Percentiles rank a stretch among this genome's conserved stretches.
Conservation (phyloP, 2,329 filamentous ascomycete genomes). For the Xylariaceae sp. region DNA sequence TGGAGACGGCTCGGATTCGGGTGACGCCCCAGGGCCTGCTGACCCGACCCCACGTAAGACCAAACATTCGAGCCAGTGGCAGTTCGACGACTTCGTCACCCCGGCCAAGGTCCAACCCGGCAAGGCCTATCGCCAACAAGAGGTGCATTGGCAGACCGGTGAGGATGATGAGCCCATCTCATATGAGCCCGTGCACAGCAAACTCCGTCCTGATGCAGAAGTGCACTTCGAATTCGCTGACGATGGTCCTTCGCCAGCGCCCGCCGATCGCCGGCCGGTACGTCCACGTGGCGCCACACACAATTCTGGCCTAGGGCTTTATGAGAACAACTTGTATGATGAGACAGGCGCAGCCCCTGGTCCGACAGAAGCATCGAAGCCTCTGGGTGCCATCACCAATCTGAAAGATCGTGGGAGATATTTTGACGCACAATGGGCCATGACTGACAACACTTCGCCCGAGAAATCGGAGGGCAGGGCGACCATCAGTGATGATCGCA, state of each 20-base stretch:
- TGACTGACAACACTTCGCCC: slow-evolving; percentile 64
- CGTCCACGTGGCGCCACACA: slow-evolving; percentile 53
- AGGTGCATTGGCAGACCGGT: slow-evolving; percentile 75
- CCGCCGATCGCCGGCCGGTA: slow-evolving; percentile 42
- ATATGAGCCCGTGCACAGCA: slow-evolving; percentile 55
- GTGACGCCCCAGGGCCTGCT: slow-evolving; percentile 43
- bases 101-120: slow-evolving; percentile 66
- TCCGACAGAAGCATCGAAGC: slow-evolving; percentile 35
- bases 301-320: slow-evolving; percentile 68
- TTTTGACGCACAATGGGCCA: slow-evolving; percentile 73
- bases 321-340: slow-evolving; percentile 71
- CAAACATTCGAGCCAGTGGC: slow-evolving; percentile 75
- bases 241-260: slow-evolving; percentile 54
- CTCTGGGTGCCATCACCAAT: slow-evolving; percentile 68
- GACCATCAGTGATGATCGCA: slow-evolving; percentile 53
- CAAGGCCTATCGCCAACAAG: slow-evolving; percentile 59
- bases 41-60: slow-evolving; percentile 43
- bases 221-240: slow-evolving; percentile 82
- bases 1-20: slow-evolving; percentile 57
- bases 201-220: slow-evolving; percentile 74
- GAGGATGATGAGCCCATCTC: slow-evolving; percentile 62
- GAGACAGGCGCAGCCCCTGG: slow-evolving; percentile 45
- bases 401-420: slow-evolving; percentile 69
- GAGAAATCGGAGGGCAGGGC: slow-evolving; percentile 39
- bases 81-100: slow-evolving; percentile 82